These are phyloP conservation scores for Amanita subjunquillea DNA, from an alignment of 768 basidiomycete genomes.

Conservation along the genomic window DNA sequence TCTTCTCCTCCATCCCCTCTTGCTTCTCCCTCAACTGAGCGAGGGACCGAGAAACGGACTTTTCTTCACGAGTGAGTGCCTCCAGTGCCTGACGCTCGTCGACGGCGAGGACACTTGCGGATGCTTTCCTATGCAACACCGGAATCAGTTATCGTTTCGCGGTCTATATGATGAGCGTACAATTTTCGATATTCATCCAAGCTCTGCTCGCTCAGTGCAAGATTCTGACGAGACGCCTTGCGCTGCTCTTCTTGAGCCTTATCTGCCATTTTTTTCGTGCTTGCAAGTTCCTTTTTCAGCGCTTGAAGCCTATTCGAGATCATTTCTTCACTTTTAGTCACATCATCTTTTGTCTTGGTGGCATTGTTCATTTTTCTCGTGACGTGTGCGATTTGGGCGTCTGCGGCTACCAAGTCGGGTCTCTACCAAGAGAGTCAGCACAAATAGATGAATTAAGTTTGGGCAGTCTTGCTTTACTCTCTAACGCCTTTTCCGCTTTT, in stretches of 20 bases:
- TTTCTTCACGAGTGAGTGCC: constrained; percentile 72
- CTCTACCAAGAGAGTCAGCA: constrained; percentile 34
- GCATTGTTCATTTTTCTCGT: constrained; percentile 71
- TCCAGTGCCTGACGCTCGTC: constrained; percentile 84
- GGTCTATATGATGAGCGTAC: constrained; percentile 29
- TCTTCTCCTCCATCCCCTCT: constrained; percentile 51
- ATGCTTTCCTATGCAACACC: constrained; percentile 49
- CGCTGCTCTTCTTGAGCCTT: constrained; percentile 76
- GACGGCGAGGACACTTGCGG: constrained; percentile 70
- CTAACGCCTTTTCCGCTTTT: constrained; percentile 82
- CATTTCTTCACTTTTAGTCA: constrained; percentile 41
- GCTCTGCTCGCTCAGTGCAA: constrained; percentile 74
- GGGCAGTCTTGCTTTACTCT: constrained; percentile 51
- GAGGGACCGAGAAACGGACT: constrained; percentile 55
- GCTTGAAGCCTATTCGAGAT: constrained; percentile 38
- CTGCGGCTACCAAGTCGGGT: constrained; percentile 75
- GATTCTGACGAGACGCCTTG: constrained; percentile 59
- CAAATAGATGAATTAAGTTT: not conserved
- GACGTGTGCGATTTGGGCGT: constrained; percentile 84
- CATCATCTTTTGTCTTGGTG: constrained; percentile 47
- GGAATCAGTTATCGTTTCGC: not conserved
- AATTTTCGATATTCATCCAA: constrained; percentile 80
- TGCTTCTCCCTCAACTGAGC: constrained; percentile 60
- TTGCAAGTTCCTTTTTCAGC: constrained; percentile 55
- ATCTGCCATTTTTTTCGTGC: constrained; percentile 60